Conservation (phyloP, 192 early-diverging fungal genomes). For the Gonapodya sp. region DNA sequence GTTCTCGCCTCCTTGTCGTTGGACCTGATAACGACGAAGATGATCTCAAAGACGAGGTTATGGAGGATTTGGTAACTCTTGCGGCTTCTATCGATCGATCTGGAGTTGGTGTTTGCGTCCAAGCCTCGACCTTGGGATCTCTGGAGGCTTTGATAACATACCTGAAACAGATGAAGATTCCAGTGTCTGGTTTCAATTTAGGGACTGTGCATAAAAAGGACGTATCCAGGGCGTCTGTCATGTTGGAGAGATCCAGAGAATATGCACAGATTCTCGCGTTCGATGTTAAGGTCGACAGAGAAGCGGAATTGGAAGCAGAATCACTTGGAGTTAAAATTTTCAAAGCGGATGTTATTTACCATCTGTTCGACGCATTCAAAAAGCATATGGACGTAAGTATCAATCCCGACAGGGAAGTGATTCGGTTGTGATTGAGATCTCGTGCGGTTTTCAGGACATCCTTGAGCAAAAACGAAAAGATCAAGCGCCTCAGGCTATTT, state of each 20-base stretch:
- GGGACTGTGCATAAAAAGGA: conserved; percentile 98
- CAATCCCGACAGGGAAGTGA: no score
- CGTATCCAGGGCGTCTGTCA: conserved; percentile 77
- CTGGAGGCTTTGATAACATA: conserved; percentile 94
- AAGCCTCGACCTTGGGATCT: conserved; percentile 96
- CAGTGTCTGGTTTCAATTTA: conserved; percentile 92
- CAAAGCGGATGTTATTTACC: conserved; percentile 97
- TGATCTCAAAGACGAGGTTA: conserved; percentile 87
- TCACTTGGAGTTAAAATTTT: conserved; percentile 87
- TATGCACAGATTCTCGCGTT: conserved; percentile 46
- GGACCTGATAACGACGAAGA: conserved; percentile 96
- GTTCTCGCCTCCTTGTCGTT: conserved; percentile 85
- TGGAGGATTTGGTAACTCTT: conserved; percentile 73
- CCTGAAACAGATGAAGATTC: conserved; percentile 81
- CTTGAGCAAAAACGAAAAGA: conserved; percentile 81
- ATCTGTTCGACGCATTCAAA: conserved; percentile 90
- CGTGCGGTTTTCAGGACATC: conserved; percentile 46
- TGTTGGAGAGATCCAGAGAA: conserved; percentile 87
- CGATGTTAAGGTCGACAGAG: conserved; percentile 82
- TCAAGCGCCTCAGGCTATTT: conserved; percentile 79
- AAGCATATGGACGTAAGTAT: conserved; percentile 41
- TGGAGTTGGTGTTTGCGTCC: conserved; percentile 90
- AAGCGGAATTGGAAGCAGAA: conserved; percentile 84
- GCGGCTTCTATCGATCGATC: conserved; percentile 70
- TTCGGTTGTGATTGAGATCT: background rate